Evolutionary conservation across 345 rosid species (phyloP), one percentile per base, ranked within the genome.

Genomic region (Noccaea caerulescens): DNA sequence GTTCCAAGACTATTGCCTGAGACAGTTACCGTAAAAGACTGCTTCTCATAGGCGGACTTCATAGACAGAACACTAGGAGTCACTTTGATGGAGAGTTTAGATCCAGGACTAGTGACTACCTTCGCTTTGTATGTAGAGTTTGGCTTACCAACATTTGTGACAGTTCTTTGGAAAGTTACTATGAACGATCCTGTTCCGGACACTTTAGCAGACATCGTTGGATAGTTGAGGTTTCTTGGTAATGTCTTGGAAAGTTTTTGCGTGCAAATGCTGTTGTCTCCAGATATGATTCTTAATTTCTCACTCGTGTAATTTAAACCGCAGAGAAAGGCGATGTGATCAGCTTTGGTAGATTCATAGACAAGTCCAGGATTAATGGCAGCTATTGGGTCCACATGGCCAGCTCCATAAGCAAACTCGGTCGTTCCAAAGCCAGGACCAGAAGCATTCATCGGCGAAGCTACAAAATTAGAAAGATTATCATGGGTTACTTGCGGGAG

Each of bases 381-480:
- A 36, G 77, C 70, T 8, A 45, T n/a, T 0, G 96, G 91, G 63
- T 86, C 76, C 10, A 87, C 41, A 36, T 79, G 80, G 16, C 93
- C 93, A 1, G 88, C 43, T 14, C 90, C 93, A 46, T 75, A 83
- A 14, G 81, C 79, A 45, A 88, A 79, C 71, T 82, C 88, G 14
- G 73, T 81, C 1, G 62, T 73, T n/a, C 34, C 49, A 36, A 71
- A 68, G 5, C 27, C 58, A 72, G 14, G 46, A 41, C 23, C 69
- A n/a, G 73, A 63, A 23, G 72, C 32, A 49, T 78, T 80, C 85
- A 87, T 79, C 0, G 79, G 79, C 70, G 41, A 68, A 44, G 92
- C 87, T 85, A 32, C 51, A 66, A 7, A 27, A 8, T 57, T 4
- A 20, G 23, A 9, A 8, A 43, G 61, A 41, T 43, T 52, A 49